Percentiles rank a stretch among this genome's conserved stretches.
Conservation (phyloP, 225 moss, liverwort and hornwort genomes). For the Physcomitrellopsis africana region DNA sequence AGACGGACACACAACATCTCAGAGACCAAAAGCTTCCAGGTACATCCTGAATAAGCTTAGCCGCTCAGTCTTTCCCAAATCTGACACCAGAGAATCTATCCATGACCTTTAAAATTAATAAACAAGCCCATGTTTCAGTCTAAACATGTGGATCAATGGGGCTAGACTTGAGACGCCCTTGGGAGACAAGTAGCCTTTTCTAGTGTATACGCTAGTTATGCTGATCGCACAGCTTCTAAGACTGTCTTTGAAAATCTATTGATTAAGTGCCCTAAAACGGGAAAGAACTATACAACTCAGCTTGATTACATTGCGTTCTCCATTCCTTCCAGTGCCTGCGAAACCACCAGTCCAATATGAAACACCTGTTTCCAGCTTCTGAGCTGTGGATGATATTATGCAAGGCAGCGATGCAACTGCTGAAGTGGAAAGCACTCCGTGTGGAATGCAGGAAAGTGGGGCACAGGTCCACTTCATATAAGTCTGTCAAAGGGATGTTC, state of each 20-base stretch:
- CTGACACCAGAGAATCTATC: slow-evolving; percentile 24
- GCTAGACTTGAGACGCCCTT: no score
- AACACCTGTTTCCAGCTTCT: slow-evolving; percentile 25
- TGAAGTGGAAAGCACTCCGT: slow-evolving; percentile 2
- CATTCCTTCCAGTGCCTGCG: slow-evolving; percentile 36
- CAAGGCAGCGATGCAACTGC: slow-evolving; percentile 29
- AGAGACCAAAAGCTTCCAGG: slow-evolving; percentile 40
- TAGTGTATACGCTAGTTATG: no score
- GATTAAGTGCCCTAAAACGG: neutral
- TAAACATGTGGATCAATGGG: no score
- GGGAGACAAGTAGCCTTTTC: no score
- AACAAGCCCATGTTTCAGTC: no score
- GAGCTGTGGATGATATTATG: slow-evolving; percentile 22
- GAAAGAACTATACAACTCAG: slow-evolving; percentile 38
- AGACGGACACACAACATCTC: slow-evolving; percentile 57
- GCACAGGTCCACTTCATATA: slow-evolving; percentile 4
- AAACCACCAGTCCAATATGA: slow-evolving; percentile 46
- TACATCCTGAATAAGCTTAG: slow-evolving; percentile 37
- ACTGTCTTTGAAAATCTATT: neutral
- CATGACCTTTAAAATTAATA: neutral
- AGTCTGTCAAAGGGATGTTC: slow-evolving; percentile 17
- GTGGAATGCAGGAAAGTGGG: slow-evolving; percentile 25
- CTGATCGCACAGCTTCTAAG: neutral
- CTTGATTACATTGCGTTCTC: slow-evolving; percentile 39
- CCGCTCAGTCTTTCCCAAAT: neutral